Evolutionary conservation across 2,329 filamentous ascomycete genomes (phyloP), one percentile per base, ranked within the genome.

Genomic region (Aspergillus fischeri): DNA sequence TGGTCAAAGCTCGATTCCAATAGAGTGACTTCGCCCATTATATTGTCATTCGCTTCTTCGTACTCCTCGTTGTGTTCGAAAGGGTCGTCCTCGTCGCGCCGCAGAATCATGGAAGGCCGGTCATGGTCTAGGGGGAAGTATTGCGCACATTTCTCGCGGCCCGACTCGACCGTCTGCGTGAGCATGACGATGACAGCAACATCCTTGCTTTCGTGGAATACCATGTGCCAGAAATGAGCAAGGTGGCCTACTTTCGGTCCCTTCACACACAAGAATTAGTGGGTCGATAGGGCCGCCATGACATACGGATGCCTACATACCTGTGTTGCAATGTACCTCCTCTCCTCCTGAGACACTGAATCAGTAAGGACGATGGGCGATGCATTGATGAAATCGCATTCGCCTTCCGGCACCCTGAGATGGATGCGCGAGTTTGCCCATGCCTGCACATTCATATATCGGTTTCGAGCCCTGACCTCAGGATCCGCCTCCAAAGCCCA

Each of bases 181-280:
- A 99, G 84, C 90, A 97, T 97, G 56, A 97, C 87, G 53, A 97
- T 88, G 56, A 97, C 91, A 1, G 86, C 91, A 2, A 88, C 85
- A 49, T 87, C 86, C 27, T 76, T 75, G n/a, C 81, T 85, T 73
- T 95, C 91, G 67, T 95, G 87, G 71, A 90, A 90, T 38, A 97
- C 81, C 94, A 99, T 99, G 69, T 94, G 90, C 90, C 93, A 99
- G 63, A 96, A 90, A 69, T 96, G 91, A 63, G 87, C 85, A 55
- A 88, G 81, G 17, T 89, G 90, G 27, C 85, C 83, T 58, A 81
- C 75, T 68, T 92, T 96, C 5, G 94, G 94, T 0, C 94, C 94
- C 78, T 87, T 24, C 44, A 47, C 29, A 25, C 50, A 32, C 47
- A 25, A 25, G 11, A 27, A 28, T 42, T 29, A 25, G 44, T 11